Evolutionary conservation across 2,329 filamentous ascomycete species (phyloP).

Genomic region (Biscogniauxia sp.): DNA sequence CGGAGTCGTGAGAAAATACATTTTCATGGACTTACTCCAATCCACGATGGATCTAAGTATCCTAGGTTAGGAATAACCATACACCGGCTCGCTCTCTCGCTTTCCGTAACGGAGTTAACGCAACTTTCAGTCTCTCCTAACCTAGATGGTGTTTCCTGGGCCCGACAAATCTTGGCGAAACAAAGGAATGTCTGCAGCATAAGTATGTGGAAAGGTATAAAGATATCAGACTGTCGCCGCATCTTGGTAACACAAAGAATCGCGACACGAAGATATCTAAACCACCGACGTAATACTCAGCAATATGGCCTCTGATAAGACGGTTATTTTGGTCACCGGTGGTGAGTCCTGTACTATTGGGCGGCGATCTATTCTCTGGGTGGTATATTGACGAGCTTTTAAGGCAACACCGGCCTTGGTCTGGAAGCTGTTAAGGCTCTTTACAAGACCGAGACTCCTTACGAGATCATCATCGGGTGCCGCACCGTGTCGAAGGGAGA

Average conservation of each 20-base stretch:
- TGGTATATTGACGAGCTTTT: conserved; percentile 1
- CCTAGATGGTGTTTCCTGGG: no score
- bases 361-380: background rate
- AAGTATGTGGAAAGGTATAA: background rate
- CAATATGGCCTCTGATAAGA: conserved; percentile 21
- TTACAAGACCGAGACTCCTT: conserved; percentile 27
- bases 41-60: background rate
- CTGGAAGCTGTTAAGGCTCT: conserved; percentile 24
- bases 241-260: background rate
- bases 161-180: no score
- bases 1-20: no score
- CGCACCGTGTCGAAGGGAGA: conserved; percentile 46
- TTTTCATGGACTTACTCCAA: no score
- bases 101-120: background rate
- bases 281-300: background rate
- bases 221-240: background rate
- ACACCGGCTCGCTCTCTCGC: background rate
- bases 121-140: background rate
- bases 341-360: conserved; percentile 13
- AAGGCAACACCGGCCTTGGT: conserved; percentile 22
- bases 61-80: background rate
- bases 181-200: no score
- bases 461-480: conserved; percentile 48
- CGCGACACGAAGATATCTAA: background rate
- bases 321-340: conserved; percentile 20